A percentile compares a stretch with the other conserved stretches of the same genome.
Evolutionary conservation across 1,284 basidiomycete species (phyloP).

Genomic region (Apiotrichum sp.): DNA sequence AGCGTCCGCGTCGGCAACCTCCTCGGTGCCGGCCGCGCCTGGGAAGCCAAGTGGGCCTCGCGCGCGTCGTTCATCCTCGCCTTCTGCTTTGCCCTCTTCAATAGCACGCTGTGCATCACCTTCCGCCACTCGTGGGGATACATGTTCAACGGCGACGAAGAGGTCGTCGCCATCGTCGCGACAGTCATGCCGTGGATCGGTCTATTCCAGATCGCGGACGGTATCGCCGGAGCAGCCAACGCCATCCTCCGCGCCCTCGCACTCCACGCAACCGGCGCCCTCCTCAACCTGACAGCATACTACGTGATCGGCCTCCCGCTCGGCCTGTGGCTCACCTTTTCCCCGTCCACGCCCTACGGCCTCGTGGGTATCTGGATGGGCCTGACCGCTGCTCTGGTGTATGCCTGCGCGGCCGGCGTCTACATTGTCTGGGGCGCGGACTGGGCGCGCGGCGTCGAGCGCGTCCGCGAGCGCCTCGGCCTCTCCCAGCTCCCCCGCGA

Average conservation of each 20-base stretch:
- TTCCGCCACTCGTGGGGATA: conserved; percentile 71
- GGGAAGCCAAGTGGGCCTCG: conserved; percentile 61
- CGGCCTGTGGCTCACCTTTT: conserved; percentile 49
- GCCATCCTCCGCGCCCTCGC: conserved; percentile 74
- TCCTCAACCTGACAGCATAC: conserved; percentile 51
- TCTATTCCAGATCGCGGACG: conserved; percentile 67
- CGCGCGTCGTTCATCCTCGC: conserved; percentile 60
- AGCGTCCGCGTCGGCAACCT: conserved; percentile 82
- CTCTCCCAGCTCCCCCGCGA: conserved; percentile 10
- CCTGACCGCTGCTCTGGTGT: conserved; percentile 47
- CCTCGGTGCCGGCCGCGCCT: conserved; percentile 63
- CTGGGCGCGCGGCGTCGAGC: conserved; percentile 46
- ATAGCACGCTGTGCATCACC: conserved; percentile 62
- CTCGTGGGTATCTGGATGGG: conserved; percentile 51
- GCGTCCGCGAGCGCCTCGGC: conserved; percentile 43
- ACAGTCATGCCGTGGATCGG: conserved; percentile 63
- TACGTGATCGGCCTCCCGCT: conserved; percentile 50
- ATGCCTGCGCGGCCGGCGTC: conserved; percentile 40
- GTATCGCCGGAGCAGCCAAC: conserved; percentile 60
- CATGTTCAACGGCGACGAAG: conserved; percentile 75
- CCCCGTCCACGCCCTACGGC: conserved; percentile 30
- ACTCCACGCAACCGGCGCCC: conserved; percentile 52
- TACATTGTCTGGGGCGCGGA: conserved; percentile 46
- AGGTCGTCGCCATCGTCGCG: conserved; percentile 58
- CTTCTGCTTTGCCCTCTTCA: conserved; percentile 55